Percentiles rank a stretch among this genome's conserved stretches.
Conservation (phyloP, 495 filamentous ascomycete species). For the Xylaria grammica region DNA sequence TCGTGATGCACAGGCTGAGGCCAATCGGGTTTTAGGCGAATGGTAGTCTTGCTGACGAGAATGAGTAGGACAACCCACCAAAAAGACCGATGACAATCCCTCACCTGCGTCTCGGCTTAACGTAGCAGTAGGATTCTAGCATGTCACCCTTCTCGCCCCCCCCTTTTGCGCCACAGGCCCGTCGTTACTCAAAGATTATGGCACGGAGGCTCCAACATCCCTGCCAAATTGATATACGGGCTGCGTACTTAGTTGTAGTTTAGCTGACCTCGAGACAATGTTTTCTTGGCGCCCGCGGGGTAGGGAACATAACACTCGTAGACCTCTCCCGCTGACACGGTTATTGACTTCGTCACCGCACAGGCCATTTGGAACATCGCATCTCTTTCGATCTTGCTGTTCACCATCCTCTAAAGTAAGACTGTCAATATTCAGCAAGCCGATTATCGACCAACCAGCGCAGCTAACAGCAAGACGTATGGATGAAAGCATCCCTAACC, state of each 20-base stretch:
- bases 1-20: background rate
- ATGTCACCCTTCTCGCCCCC: background rate
- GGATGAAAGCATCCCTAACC: constrained; percentile 14
- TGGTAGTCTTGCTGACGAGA: background rate
- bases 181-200: background rate
- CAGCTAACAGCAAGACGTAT: background rate
- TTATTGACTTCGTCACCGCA: background rate
- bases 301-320: background rate
- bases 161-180: background rate
- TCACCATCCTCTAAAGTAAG: background rate
- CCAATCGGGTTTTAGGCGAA: constrained; percentile 12
- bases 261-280: background rate
- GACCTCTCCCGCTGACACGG: background rate
- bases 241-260: background rate
- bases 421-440: background rate
- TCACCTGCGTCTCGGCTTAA: no score
- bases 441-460: background rate
- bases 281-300: constrained; percentile 13
- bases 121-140: background rate
- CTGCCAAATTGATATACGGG: background rate
- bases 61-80: background rate
- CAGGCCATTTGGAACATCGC: background rate
- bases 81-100: background rate
- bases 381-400: background rate
- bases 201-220: constrained; percentile 14